These are phyloP conservation scores for Brassica incana DNA, from an alignment of 345 rosid species.

Conservation along the genomic window DNA sequence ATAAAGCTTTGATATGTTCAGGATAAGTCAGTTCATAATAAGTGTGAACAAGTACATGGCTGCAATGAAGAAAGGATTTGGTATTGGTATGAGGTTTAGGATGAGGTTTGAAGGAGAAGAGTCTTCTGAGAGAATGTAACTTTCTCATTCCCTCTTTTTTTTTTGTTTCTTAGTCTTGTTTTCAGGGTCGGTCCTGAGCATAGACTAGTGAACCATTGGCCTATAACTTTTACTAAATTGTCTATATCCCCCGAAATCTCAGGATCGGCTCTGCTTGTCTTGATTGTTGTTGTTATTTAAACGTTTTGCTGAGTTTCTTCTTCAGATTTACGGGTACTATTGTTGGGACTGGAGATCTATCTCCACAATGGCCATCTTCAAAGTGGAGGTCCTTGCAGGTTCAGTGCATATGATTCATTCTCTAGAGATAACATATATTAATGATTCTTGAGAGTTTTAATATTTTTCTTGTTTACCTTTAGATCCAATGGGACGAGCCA, in stretches of 20 bases:
- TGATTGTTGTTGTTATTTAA: not conserved
- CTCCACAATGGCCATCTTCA: constrained; percentile 66
- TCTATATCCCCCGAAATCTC: too few relatives aligned
- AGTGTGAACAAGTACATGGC: constrained; percentile 60
- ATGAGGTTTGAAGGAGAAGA: constrained; percentile 88
- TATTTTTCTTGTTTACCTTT: too few relatives aligned
- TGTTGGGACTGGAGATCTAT: constrained; percentile 61
- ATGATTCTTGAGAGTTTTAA: too few relatives aligned
- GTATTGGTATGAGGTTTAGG: constrained; percentile 69
- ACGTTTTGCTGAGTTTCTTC: not conserved
- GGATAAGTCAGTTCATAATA: constrained; percentile 68
- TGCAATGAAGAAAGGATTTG: constrained; percentile 47
- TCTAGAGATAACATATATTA: not conserved
- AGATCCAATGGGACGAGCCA: too few relatives aligned
- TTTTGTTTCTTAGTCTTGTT: not conserved
- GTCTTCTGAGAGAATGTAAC: constrained; percentile 66
- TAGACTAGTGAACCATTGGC: too few relatives aligned
- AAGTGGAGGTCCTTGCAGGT: constrained; percentile 82
- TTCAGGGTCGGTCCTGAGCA: too few relatives aligned
- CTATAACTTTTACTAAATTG: too few relatives aligned
- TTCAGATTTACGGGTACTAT: constrained; percentile 71
- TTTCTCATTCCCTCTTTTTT: not conserved
- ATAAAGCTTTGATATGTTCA: constrained; percentile 34
- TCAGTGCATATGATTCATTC: constrained; percentile 14
- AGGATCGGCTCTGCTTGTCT: not conserved